Evolutionary conservation across 352 stramenopile genomes (phyloP), one percentile per base, ranked within the genome.

Genomic region (Phytopythium ostracodes): DNA sequence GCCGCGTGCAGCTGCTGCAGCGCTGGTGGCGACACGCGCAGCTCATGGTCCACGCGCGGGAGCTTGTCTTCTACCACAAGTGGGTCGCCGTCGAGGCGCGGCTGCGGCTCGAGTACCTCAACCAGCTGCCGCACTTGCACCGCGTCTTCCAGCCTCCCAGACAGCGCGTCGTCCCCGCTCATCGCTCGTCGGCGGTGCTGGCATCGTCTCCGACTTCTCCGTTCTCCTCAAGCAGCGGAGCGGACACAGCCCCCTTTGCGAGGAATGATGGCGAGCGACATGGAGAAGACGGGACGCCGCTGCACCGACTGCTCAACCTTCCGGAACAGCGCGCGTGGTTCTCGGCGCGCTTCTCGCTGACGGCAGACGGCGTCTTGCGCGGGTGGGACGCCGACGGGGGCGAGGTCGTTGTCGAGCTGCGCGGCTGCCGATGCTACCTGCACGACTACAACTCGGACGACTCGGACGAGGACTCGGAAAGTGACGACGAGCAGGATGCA

Each of bases 21-120:
- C 77, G 77, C 58, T 89, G 79, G 79, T 89, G 79, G 79, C 71
- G 77, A 9, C 75, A 77, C 44, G 64, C 79, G 12, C 69, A 81
- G 43, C 75, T 87, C 38, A 81, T 89, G 60, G 76, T 87, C 24
- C 66, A 63, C 2, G 79, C 77, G 8, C 64, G 79, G 2, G 75
- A 87, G 50, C 73, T 87, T 42, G 73, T 70, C 17, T 53, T 87
- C 40, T 81, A 72, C 33, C 65, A 79, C 65, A 84, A 87, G 44
- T 89, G 79, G 79, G 35, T 83, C 44, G 51, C 43, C 12, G 66
- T 87, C 20, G 79, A 89, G 62, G 67, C 71, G 4, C 66, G 72
- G 0, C 25, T 89, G 38, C 66, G 79, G 0, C 59, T 75, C 1
- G 77, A 86, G 36, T 70, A 85, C 33, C 70, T 89, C 18, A 78